phyloP scores from a whole-genome alignment of 129 eudicot species.

The Dittrichia graveolens region DNA sequence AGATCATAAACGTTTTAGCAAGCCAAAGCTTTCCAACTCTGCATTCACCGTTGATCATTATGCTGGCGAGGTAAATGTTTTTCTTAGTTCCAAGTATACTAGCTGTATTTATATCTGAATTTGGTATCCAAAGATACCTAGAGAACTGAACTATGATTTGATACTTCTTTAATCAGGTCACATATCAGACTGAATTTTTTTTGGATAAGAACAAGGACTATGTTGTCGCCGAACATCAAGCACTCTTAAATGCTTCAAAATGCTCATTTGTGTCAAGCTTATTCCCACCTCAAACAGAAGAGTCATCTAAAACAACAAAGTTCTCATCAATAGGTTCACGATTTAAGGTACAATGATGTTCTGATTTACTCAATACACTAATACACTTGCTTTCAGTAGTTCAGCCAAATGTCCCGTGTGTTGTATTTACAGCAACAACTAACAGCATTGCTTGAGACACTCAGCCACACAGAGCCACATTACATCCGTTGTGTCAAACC shows the following conservation, averaged over 20 bases:
- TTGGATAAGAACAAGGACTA: constrained; percentile 95
- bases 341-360: constrained; percentile 60
- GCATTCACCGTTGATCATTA: constrained; percentile 85
- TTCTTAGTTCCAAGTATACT: constrained; percentile 7
- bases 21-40: constrained; percentile 83
- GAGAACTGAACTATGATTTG: background rate
- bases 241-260: constrained; percentile 75
- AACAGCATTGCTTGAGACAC: constrained; percentile 84
- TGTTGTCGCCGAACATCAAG: constrained; percentile 90
- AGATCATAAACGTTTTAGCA: constrained; percentile 73
- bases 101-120: constrained; percentile 1
- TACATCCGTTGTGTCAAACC: constrained; percentile 95
- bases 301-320: constrained; percentile 75
- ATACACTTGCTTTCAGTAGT: background rate
- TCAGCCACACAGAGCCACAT: constrained; percentile 91
- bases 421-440: constrained; percentile 65
- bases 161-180: constrained; percentile 57
- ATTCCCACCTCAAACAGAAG: constrained; percentile 80
- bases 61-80: constrained; percentile 82
- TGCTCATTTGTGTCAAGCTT: constrained; percentile 83
- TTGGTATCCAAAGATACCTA: background rate
- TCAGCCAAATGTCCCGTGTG: constrained; percentile 9
- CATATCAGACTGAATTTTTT: constrained; percentile 81
- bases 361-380: background rate
- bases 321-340: constrained; percentile 80